These are phyloP conservation scores for Schizochytrium sp. DNA, from an alignment of 108 stramenopile species.

Conservation along the genomic window DNA sequence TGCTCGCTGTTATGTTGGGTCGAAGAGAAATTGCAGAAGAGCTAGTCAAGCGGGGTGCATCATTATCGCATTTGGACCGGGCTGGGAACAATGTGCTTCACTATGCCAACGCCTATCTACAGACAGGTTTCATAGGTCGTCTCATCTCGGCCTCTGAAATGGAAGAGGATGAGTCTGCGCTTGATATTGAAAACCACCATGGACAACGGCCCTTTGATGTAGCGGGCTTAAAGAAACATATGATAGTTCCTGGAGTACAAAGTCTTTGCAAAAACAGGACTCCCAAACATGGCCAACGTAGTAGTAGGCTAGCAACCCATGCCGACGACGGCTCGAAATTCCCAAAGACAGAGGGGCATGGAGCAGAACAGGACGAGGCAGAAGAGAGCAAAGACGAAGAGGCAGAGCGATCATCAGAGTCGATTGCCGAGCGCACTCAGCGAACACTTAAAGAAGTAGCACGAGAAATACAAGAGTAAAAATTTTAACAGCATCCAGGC, in stretches of 20 bases:
- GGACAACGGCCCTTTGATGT: neutral
- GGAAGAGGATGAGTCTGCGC: neutral
- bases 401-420: neutral
- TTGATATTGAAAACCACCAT: neutral
- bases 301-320: too few relatives aligned
- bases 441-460: neutral
- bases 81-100: slow-evolving; percentile 29
- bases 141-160: neutral
- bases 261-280: neutral
- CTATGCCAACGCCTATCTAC: slow-evolving; percentile 13
- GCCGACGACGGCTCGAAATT: too few relatives aligned
- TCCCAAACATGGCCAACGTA: too few relatives aligned
- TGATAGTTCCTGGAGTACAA: neutral
- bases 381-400: neutral
- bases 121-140: neutral
- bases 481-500: too few relatives aligned
- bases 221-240: neutral
- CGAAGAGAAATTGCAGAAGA: neutral
- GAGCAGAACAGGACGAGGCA: neutral
- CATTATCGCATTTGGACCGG: neutral
- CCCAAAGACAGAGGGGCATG: neutral
- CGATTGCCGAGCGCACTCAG: neutral
- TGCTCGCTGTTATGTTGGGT: slow-evolving; percentile 38
- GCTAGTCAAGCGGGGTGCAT: slow-evolving; percentile 18
- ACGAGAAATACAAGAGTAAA: neutral